phyloP scores from a whole-genome alignment of 2,329 filamentous ascomycete species.

The Stemphylium vesicarium region DNA sequence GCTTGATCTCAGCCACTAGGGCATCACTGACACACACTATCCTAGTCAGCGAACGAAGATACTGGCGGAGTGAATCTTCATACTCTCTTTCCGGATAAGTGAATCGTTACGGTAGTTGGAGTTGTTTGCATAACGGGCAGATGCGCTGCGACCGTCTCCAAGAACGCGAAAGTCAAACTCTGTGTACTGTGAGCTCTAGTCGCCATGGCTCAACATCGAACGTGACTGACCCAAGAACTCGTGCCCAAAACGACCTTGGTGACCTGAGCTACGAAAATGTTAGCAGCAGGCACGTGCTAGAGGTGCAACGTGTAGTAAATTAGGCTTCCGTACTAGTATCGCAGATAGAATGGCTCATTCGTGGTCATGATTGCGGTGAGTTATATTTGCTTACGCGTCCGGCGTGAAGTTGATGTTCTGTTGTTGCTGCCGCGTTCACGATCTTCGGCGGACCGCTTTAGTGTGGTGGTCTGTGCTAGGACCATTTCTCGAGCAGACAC shows the following conservation, averaged over 20 bases:
- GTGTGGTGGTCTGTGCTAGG: constrained; percentile 27
- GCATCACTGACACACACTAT: constrained; percentile 94
- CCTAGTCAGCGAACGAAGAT: constrained; percentile 9
- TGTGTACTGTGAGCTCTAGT: constrained; percentile 50
- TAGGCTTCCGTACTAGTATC: constrained; percentile 81
- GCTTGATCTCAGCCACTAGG: constrained; percentile 92
- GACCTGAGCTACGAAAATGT: constrained; percentile 75
- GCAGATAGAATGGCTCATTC: constrained; percentile 89
- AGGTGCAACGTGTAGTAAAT: background rate
- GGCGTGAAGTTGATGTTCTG: constrained; percentile 13
- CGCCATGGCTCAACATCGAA: background rate
- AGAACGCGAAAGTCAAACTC: constrained; percentile 96
- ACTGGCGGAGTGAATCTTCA: constrained; percentile 45
- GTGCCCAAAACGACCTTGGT: constrained; percentile 96
- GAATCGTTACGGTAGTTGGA: constrained; percentile 99
- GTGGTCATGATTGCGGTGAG: constrained; percentile 62
- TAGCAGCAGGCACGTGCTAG: constrained; percentile 24
- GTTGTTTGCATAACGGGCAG: constrained; percentile 97
- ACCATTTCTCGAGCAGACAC: constrained; percentile 48
- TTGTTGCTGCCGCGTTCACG: constrained; percentile 18
- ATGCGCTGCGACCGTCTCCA: constrained; percentile 89
- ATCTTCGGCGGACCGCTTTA: constrained; percentile 37
- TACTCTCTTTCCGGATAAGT: constrained; percentile 98
- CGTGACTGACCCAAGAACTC: constrained; percentile 82
- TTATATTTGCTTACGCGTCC: constrained; percentile 9